These are phyloP conservation scores for Talaromyces amestolkiae DNA, from an alignment of 2,329 filamentous ascomycete species.

Conservation along the genomic window DNA sequence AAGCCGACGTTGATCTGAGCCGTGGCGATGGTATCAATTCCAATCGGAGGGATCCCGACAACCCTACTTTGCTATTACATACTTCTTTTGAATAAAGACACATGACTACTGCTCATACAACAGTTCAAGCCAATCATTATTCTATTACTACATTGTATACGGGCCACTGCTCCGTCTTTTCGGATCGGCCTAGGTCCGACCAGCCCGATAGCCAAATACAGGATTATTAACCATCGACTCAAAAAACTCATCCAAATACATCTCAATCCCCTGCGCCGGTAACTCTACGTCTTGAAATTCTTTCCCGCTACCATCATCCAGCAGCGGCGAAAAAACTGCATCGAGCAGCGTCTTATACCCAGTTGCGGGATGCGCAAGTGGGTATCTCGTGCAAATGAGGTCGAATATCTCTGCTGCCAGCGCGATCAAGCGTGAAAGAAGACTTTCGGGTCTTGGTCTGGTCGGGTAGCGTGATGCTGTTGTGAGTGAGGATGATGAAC, in stretches of 20 bases:
- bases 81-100: too few relatives aligned
- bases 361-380: not conserved
- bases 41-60: not conserved
- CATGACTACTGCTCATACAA: too few relatives aligned
- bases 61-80: not conserved
- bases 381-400: not conserved
- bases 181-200: not conserved
- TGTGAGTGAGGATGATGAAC: too few relatives aligned
- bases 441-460: not conserved
- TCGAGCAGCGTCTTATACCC: not conserved
- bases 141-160: too few relatives aligned
- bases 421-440: not conserved
- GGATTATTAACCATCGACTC: not conserved
- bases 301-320: not conserved
- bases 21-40: not conserved
- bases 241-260: not conserved
- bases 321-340: not conserved
- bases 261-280: not conserved
- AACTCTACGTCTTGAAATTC: not conserved
- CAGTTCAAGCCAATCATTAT: too few relatives aligned
- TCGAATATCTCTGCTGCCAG: not conserved
- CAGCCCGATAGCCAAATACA: not conserved
- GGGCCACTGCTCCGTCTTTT: not conserved
- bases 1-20: not conserved
- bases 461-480: too few relatives aligned